Evolutionary conservation across 768 basidiomycete species (phyloP).

Genomic region (Botryobasidium botryosum): DNA sequence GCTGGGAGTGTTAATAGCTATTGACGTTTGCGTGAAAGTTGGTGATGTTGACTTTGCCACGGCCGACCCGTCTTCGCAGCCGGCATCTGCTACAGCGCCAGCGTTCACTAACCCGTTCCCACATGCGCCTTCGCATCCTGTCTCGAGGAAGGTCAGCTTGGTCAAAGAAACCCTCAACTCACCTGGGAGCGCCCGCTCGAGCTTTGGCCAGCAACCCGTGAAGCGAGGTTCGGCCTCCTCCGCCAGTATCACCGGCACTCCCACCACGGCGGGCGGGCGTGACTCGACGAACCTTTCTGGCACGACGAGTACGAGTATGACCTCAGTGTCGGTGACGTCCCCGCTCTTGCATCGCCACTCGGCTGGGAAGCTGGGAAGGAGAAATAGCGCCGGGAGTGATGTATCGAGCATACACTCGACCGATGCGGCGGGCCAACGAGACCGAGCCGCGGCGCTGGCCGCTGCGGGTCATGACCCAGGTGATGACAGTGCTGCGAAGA

Average conservation of each 20-base stretch:
- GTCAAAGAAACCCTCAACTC: slow-evolving; percentile 8
- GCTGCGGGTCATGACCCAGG: slow-evolving; percentile 27
- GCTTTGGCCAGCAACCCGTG: slow-evolving; percentile 64
- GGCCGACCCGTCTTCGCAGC: no score
- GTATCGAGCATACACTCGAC: slow-evolving; percentile 56
- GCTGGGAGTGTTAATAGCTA: no score
- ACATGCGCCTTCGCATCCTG: slow-evolving; percentile 6
- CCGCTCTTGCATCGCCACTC: slow-evolving; percentile 39
- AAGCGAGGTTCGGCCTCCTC: slow-evolving; percentile 85
- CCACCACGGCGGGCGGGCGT: slow-evolving; percentile 46
- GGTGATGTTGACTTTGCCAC: no score
- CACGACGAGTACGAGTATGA: slow-evolving; percentile 54
- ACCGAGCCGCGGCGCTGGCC: slow-evolving; percentile 47
- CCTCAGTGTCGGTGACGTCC: slow-evolving; percentile 56
- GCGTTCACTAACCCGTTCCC: slow-evolving; percentile 1
- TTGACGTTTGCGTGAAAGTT: no score
- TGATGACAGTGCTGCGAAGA: slow-evolving; percentile 41
- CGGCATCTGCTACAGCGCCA: no score
- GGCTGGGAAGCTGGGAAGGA: slow-evolving; percentile 40
- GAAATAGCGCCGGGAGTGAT: slow-evolving; percentile 81
- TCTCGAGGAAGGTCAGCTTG: slow-evolving; percentile 7
- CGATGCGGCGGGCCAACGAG: slow-evolving; percentile 42
- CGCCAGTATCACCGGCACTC: slow-evolving; percentile 66
- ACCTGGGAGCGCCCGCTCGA: slow-evolving; percentile 33
- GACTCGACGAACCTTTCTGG: slow-evolving; percentile 77